These are phyloP conservation scores for Fusarium equiseti DNA, from an alignment of 2,329 filamentous ascomycete species.

Conservation along the genomic window DNA sequence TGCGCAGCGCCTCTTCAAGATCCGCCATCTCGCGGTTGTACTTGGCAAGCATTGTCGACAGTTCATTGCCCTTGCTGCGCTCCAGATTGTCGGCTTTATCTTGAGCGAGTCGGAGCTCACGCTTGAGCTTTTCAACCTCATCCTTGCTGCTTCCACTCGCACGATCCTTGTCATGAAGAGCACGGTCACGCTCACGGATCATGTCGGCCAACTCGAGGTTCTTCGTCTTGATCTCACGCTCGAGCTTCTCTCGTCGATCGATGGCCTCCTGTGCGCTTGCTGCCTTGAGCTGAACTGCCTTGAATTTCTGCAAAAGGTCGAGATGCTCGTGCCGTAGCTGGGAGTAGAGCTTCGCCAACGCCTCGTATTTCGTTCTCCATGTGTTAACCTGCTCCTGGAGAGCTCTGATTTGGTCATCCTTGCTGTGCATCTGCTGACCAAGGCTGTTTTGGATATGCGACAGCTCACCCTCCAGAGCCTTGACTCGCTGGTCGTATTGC, in stretches of 20 bases:
- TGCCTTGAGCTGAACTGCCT: constrained; percentile 94
- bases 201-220: constrained; percentile 98
- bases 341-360: constrained; percentile 95
- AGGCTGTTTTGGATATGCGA: constrained; percentile 84
- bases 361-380: constrained; percentile 97
- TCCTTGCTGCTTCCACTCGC: constrained; percentile 88
- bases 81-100: constrained; percentile 94
- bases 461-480: constrained; percentile 90
- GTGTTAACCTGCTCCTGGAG: constrained; percentile 98
- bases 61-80: constrained; percentile 91
- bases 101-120: constrained; percentile 90
- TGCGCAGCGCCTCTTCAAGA: constrained; percentile 89
- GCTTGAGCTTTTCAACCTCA: constrained; percentile 92
- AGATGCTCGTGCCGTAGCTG: constrained; percentile 95
- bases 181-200: constrained; percentile 96
- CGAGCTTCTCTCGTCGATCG: constrained; percentile 91
- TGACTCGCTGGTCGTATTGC: constrained; percentile 95
- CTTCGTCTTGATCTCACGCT: constrained; percentile 98
- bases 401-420: constrained; percentile 92
- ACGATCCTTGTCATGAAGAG: constrained; percentile 92
- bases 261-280: constrained; percentile 97
- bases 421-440: constrained; percentile 86
- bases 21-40: constrained; percentile 98
- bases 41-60: constrained; percentile 93
- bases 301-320: constrained; percentile 95